Percentiles rank a stretch among this genome's conserved stretches.
phyloP scores from a whole-genome alignment of 208 protist genomes.

The Leishmania turanica region DNA sequence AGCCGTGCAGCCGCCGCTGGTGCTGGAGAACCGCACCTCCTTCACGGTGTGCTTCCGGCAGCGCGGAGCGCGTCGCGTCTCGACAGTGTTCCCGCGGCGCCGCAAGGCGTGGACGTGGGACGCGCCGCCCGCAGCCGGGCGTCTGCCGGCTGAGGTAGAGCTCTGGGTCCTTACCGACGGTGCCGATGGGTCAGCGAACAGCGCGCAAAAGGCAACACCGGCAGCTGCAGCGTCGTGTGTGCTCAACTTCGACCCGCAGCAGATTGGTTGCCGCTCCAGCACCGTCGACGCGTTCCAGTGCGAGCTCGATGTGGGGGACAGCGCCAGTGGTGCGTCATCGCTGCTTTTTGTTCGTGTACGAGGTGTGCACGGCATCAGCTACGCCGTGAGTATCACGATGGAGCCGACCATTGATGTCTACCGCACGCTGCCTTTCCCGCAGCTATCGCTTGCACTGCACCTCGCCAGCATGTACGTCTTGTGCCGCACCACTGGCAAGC shows the following conservation, averaged over 20 bases:
- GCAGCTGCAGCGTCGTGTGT: constrained; percentile 8
- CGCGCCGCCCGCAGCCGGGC: constrained; percentile 3
- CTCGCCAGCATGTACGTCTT: constrained; percentile 57
- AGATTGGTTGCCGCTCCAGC: constrained; percentile 10
- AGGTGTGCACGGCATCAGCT: constrained; percentile 58
- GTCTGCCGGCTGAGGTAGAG: constrained; percentile 19
- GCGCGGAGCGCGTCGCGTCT: constrained; percentile 24
- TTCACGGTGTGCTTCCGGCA: constrained; percentile 62
- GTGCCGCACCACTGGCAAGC: constrained; percentile 29
- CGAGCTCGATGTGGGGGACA: constrained; percentile 29
- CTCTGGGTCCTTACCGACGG: constrained; percentile 15
- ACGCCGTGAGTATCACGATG: constrained; percentile 74
- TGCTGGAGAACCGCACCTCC: constrained; percentile 77
- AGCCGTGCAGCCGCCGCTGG: constrained; percentile 53
- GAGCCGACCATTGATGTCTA: constrained; percentile 70
- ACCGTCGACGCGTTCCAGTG: constrained; percentile 25
- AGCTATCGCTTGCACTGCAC: constrained; percentile 55
- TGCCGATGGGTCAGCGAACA: background rate
- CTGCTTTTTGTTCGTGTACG: constrained; percentile 77
- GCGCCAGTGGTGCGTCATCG: constrained; percentile 16
- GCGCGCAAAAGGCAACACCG: background rate
- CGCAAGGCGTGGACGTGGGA: constrained; percentile 77
- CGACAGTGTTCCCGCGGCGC: constrained; percentile 54
- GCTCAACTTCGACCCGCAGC: constrained; percentile 74
- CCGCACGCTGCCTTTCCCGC: constrained; percentile 59